Base-by-base conservation (phyloP, 495 filamentous ascomycete genomes). In the Beverwykella pulmonaria region DNA sequence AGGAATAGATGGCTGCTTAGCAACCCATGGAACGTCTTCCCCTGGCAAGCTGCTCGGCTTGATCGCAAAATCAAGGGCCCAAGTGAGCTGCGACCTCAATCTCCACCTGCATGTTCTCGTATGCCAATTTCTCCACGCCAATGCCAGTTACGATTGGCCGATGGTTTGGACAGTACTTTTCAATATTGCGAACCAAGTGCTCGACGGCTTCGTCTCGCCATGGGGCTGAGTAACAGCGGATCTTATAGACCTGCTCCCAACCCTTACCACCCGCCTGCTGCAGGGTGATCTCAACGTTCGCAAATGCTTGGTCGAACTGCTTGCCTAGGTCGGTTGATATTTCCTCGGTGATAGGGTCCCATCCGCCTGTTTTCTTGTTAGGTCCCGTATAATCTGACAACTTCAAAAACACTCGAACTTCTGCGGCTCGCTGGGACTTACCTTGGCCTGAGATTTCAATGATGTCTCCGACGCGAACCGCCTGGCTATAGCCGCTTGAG, bases 401-500 rank as follows among this genome's bases (percentile, higher is more conserved):
- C 32, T 34, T 34, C 32, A 34, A 34, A 34, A 34, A 34, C 32
- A 34, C 32, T 34, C 32, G 32, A 34, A 34, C 5, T 34, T 34
- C 32, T n/a, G 27, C 17, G 60, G 49, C 20, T 56, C 2, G 30
- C 17, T 17, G 32, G 6, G 29, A 54, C 30, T 22, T 60, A 63
- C 60, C 60, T 63, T 63, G 60, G 14, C 60, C 60, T 17, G 60
- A 63, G 29, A 46, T 55, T 20, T 63, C 30, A n/a, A 63, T 63
- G 49, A n/a, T 53, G 30, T 56, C 41, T 17, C 44, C 60, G 48
- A 57, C 32, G 1, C 52, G 48, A 49, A 63, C 60, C 20, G 60
- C 60, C 32, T 63, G 60, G 52, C 50, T 57, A 25, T 63, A 63
- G 32, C 32, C 32, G 32, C 32, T 34, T 34, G 32, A 34, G 52